Percentiles rank a stretch among this genome's conserved stretches.
These are phyloP conservation scores for Diplodia seriata DNA, from an alignment of 2,329 filamentous ascomycete genomes.

Conservation along the genomic window DNA sequence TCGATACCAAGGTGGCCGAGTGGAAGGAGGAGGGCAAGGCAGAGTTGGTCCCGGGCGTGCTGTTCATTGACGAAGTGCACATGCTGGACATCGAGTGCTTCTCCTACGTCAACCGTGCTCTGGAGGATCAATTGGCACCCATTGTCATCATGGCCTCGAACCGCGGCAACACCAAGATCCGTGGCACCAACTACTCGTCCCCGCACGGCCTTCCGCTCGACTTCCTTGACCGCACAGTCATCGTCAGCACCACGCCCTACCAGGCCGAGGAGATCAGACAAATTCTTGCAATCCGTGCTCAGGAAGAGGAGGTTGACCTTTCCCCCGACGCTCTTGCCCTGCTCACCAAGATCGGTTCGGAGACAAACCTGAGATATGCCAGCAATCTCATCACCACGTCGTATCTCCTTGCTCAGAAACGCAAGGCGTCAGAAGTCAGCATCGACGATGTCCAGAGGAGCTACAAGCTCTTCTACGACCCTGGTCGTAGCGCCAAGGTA, in stretches of 20 bases:
- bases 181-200: slow-evolving; percentile 90
- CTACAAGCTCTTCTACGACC: slow-evolving; percentile 94
- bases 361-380: slow-evolving; percentile 92
- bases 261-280: slow-evolving; percentile 83
- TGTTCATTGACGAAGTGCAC: slow-evolving; percentile 99
- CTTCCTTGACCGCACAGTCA: slow-evolving; percentile 94
- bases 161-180: slow-evolving; percentile 86
- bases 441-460: slow-evolving; percentile 91
- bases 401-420: slow-evolving; percentile 84
- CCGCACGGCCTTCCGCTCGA: slow-evolving; percentile 94
- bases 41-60: slow-evolving; percentile 93
- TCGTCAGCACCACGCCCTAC: slow-evolving; percentile 92
- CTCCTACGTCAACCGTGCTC: slow-evolving; percentile 95
- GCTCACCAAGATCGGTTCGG: slow-evolving; percentile 92
- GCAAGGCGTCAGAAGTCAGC: slow-evolving; percentile 80
- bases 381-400: slow-evolving; percentile 97
- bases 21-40: slow-evolving; percentile 99
- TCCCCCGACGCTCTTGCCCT: slow-evolving; percentile 88
- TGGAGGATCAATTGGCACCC: slow-evolving; percentile 92
- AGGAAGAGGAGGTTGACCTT: slow-evolving; percentile 94
- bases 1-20: slow-evolving; percentile 98
- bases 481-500: slow-evolving; percentile 78
- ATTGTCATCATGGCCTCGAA: slow-evolving; percentile 99
- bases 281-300: slow-evolving; percentile 89
- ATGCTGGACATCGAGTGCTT: slow-evolving; percentile 99